Percentiles rank a stretch among this genome's conserved stretches.
Evolutionary conservation across 306 rosid species (phyloP).

Genomic region (Mimosa pudica): DNA sequence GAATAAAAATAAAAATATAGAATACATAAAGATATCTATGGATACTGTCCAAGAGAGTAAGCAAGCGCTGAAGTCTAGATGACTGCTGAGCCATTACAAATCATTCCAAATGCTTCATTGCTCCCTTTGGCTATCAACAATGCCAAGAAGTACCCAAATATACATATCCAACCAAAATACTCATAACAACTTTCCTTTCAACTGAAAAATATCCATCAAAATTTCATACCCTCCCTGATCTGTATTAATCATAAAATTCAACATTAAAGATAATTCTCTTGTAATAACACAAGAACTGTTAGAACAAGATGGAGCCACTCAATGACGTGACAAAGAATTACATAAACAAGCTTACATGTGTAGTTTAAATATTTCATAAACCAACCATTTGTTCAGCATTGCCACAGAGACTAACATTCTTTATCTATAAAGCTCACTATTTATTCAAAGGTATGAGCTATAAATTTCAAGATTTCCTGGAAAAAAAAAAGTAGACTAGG

Average conservation of each 20-base stretch:
- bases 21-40: slow-evolving; percentile 34
- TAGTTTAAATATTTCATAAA: background rate
- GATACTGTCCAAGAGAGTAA: slow-evolving; percentile 97
- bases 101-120: slow-evolving; percentile 62
- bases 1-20: slow-evolving; percentile 10
- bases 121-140: slow-evolving; percentile 28
- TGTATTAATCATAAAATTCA: slow-evolving; percentile 36
- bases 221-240: slow-evolving; percentile 25
- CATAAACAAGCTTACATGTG: slow-evolving; percentile 8
- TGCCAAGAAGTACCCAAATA: slow-evolving; percentile 32
- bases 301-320: slow-evolving; percentile 30
- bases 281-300: slow-evolving; percentile 9
- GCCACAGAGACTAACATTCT: slow-evolving; percentile 5
- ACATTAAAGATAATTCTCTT: slow-evolving; percentile 10
- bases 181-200: slow-evolving; percentile 19
- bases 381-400: background rate
- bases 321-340: slow-evolving; percentile 21
- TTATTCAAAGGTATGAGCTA: slow-evolving; percentile 16
- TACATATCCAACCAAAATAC: slow-evolving; percentile 30
- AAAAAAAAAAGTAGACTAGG: background rate
- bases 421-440: slow-evolving; percentile 8
- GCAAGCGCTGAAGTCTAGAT: slow-evolving; percentile 97
- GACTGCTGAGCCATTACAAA: slow-evolving; percentile 93
- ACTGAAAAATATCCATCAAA: slow-evolving; percentile 26
- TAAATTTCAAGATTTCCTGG: background rate